Evolutionary conservation across 257 asterid genomes (phyloP), one percentile per base, ranked within the genome.

Genomic region (Plantago elongata): DNA sequence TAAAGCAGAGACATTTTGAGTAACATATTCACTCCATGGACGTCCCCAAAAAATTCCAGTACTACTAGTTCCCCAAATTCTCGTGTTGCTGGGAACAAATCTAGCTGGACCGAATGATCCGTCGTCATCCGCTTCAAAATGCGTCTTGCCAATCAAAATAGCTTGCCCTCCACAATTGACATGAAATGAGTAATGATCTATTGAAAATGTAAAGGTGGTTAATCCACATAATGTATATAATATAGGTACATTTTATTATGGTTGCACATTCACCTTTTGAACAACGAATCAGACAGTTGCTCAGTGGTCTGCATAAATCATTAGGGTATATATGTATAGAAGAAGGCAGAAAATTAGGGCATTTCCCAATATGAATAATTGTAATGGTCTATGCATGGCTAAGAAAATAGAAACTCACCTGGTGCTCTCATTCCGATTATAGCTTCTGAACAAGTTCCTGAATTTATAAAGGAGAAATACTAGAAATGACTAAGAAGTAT

Each of bases 391-490:
- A 34, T 48, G 2, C 52, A 48, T 9, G 22, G 57, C 22, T 12
- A 30, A 37, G 16, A 37, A 27, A 7, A n/a, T 60, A 16, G 40
- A 65, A 44, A 46, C 83, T 81, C 61, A 81, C 86, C 16, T 11
- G n/a, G 17, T 51, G n/a, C 64, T 72, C 66, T 64, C 57, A 6
- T 48, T 72, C 22, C 52, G 43, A 15, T 47, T 47, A 16, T 60
- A 72, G 74, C 74, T 75, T 81, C 74, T 75, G 68, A 66, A 81
- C 64, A 81, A 65, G 69, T 77, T 81, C 55, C 86, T 81, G 83
- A 64, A 30, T 16, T 54, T 38, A 14, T 37, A 52, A 70, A 30
- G 4, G 46, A 15, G 45, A 30, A 11, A 46, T 37, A 45, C 47
- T 13, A 16, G 58, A 52, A 64, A 44, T 9, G 37, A 56, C 7